These are phyloP conservation scores for Nicotiana rustica DNA, from an alignment of 305 asterid species.

Conservation along the genomic window DNA sequence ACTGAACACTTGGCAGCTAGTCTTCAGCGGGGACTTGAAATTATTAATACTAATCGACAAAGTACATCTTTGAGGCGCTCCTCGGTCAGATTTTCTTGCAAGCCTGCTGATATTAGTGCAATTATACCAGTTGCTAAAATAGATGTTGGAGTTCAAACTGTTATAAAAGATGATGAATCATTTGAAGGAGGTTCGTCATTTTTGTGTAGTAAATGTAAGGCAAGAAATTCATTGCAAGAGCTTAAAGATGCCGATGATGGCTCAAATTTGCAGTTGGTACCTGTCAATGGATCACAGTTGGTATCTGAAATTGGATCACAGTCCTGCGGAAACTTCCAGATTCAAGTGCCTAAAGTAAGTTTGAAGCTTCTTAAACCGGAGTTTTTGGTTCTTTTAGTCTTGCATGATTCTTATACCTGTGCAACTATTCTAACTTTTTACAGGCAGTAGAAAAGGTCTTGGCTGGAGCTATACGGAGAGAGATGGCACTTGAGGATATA, in stretches of 20 bases:
- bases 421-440: constrained; percentile 38
- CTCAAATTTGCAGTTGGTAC: constrained; percentile 87
- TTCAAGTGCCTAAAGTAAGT: constrained; percentile 92
- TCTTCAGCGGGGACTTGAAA: constrained; percentile 89
- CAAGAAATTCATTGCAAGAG: constrained; percentile 52
- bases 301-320: constrained; percentile 29
- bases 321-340: constrained; percentile 60
- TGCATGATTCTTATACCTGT: constrained; percentile 41
- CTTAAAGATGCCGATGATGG: constrained; percentile 50
- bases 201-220: constrained; percentile 80
- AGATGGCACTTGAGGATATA: constrained; percentile 96
- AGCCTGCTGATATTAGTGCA: constrained; percentile 63
- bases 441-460: constrained; percentile 98
- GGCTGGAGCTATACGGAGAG: constrained; percentile 99
- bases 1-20: constrained; percentile 85
- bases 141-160: constrained; percentile 90
- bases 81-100: constrained; percentile 79
- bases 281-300: constrained; percentile 57
- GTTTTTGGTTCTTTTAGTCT: constrained; percentile 17
- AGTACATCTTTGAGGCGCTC: constrained; percentile 77
- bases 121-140: constrained; percentile 68
- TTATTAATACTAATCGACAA: constrained; percentile 61
- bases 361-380: not conserved
- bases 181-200: constrained; percentile 42
- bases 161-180: constrained; percentile 49